Percentiles rank a stretch among this genome's conserved stretches.
Evolutionary conservation across 73 alveolate species (phyloP).

Genomic region (Paramecium tetraurelia): DNA sequence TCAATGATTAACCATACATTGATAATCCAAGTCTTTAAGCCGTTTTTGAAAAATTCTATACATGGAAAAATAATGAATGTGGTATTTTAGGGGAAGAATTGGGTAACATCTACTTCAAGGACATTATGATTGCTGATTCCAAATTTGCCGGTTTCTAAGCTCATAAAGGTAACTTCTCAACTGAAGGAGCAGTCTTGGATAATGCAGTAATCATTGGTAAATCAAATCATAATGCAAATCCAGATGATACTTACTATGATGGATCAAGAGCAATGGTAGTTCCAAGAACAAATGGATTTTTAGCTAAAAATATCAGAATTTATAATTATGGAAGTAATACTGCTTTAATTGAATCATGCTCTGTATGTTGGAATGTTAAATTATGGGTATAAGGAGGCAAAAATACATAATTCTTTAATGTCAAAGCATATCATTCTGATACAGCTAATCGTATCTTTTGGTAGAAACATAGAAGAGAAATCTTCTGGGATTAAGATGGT

Average conservation of each 20-base stretch:
- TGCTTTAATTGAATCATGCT: conserved; percentile 69
- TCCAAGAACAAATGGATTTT: conserved; percentile 72
- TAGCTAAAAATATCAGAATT: conserved; percentile 53
- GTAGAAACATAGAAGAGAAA: conserved; percentile 61
- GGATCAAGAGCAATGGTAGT: conserved; percentile 66
- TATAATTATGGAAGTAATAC: conserved; percentile 55
- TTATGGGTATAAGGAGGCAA: conserved; percentile 63
- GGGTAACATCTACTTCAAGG: conserved; percentile 64
- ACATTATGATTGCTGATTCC: conserved; percentile 68
- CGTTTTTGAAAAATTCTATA: conserved; percentile 12
- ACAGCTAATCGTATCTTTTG: conserved; percentile 6
- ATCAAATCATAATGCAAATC: conserved; percentile 61
- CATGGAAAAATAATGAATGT: conserved; percentile 70
- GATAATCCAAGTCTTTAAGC: conserved; percentile 63
- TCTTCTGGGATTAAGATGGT: conserved; percentile 68
- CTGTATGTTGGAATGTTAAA: conserved; percentile 59
- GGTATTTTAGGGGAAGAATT: conserved; percentile 75
- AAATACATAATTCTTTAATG: not conserved
- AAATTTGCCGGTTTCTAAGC: conserved; percentile 66
- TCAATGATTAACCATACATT: conserved; percentile 5
- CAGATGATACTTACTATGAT: not conserved
- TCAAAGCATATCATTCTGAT: not conserved
- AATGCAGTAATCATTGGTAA: conserved; percentile 74
- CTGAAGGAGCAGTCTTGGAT: conserved; percentile 48
- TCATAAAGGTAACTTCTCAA: conserved; percentile 54